phyloP scores from a whole-genome alignment of 441 rosid species.

The Corymbia calophylla region DNA sequence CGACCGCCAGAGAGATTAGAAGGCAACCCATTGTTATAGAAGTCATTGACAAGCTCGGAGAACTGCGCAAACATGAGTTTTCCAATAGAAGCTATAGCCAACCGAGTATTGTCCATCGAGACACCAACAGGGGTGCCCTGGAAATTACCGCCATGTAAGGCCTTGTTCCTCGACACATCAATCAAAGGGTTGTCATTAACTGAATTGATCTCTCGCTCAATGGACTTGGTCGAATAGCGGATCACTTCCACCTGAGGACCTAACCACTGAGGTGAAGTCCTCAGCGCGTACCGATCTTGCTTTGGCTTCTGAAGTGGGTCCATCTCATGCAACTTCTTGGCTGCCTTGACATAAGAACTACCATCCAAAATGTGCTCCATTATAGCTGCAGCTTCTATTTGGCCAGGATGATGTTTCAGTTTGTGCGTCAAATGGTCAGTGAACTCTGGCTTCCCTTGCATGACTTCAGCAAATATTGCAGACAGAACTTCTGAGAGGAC shows the following conservation, averaged over 20 bases:
- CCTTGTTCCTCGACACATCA: conserved; percentile 28
- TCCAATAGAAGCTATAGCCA: conserved; percentile 50
- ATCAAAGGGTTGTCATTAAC: conserved; percentile 36
- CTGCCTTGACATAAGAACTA: conserved; percentile 35
- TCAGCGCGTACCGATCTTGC: conserved; percentile 46
- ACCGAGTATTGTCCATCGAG: conserved; percentile 50
- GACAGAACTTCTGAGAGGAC: conserved; percentile 37
- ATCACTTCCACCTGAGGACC: conserved; percentile 54
- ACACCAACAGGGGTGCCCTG: conserved; percentile 60
- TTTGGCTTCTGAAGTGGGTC: conserved; percentile 46
- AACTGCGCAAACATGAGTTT: conserved; percentile 45
- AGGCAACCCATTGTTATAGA: conserved; percentile 30
- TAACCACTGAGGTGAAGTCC: conserved; percentile 53
- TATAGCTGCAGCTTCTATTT: conserved; percentile 51
- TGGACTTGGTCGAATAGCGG: conserved; percentile 33
- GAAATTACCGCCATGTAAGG: conserved; percentile 40
- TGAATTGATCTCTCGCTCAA: conserved; percentile 51
- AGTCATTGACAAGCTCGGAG: conserved; percentile 31
- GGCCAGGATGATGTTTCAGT: conserved; percentile 49
- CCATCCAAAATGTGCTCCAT: conserved; percentile 55
- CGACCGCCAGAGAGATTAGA: conserved; percentile 29
- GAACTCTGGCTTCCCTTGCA: conserved; percentile 47
- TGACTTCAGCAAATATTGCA: conserved; percentile 44
- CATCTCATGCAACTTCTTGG: conserved; percentile 26
- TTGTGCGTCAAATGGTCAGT: conserved; percentile 51